Evolutionary conservation across 75 land plant genomes (phyloP), one percentile per base, ranked within the genome.

Genomic region (Ceratopteris richardii): DNA sequence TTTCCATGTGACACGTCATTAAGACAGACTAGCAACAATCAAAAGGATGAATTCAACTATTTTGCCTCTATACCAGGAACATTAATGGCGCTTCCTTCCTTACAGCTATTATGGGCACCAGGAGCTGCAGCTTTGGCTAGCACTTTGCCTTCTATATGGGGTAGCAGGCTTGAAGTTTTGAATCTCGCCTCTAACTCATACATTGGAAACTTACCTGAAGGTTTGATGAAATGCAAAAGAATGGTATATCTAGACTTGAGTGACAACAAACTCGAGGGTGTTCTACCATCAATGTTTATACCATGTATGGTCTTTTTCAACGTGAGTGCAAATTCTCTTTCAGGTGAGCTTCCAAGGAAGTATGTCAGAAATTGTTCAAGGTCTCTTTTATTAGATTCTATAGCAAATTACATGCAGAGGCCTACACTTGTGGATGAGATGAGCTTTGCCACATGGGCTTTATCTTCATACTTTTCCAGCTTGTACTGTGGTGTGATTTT

Each of bases 171-270:
- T 51, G 67, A 68, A 70, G 66, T 63, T 54, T 61, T 81, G 23
- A 81, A 81, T 63, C 64, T 81, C 37, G 84, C 77, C 0, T 58
- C 63, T 17, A 81, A 81, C 60, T 66, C 62, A 3, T 40, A 78
- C 24, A 62, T 67, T 5, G 81, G 81, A 37, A 31, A 52, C 17
- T 44, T 81, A 31, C 81, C 81, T 26, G 53, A 58, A 48, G 69
- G 60, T 1, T 14, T n/a, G 50, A 17, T 33, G 9, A 3, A 33
- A 33, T 75, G 74, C 62, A 54, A 58, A 40, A 54, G 33, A 18
- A 25, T 72, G 16, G 12, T 47, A 37, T 77, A 31, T 37, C 65
- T 77, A 43, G 76, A 77, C 64, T 66, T 72, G 66, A 77, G 77
- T 40, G 53, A 56, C 13, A 77, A 73, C 25, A 37, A 37, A 19